Conservation (phyloP, 805 yeast species). For the Scheffersomyces spartinae region DNA sequence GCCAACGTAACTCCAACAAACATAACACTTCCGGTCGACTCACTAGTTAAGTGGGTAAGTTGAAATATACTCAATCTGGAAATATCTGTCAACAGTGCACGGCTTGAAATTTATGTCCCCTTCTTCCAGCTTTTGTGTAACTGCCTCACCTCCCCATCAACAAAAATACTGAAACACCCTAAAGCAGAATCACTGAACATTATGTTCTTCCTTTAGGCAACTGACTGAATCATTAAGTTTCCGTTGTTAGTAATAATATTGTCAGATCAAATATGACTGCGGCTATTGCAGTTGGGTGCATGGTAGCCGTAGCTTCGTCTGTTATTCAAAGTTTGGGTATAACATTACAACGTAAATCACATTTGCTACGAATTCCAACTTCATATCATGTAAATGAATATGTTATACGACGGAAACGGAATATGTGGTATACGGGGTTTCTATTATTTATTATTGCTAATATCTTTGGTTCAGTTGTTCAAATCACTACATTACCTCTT, state of each 20-base stretch:
- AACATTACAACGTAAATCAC: conserved; percentile 72
- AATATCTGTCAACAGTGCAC: no score
- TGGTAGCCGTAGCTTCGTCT: conserved; percentile 63
- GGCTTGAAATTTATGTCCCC: no score
- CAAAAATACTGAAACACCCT: not conserved
- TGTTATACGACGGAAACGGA: no score
- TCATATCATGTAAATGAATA: conserved; percentile 17
- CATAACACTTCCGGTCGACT: no score
- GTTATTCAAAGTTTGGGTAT: conserved; percentile 75
- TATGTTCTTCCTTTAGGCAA: conserved; percentile 77
- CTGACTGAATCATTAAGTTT: conserved; percentile 53
- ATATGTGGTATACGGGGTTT: conserved; percentile 70
- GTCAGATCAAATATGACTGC: conserved; percentile 86
- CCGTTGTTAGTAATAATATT: conserved; percentile 88
- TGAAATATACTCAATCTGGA: no score
- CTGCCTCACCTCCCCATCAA: not conserved
- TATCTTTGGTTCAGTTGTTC: conserved; percentile 70
- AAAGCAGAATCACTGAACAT: conserved; percentile 72
- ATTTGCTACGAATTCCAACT: conserved; percentile 34
- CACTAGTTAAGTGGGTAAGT: no score
- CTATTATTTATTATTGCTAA: conserved; percentile 60
- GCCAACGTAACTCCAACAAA: no score
- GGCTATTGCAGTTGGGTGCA: conserved; percentile 43
- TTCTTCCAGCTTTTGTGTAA: not conserved
- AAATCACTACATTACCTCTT: conserved; percentile 73